phyloP scores from a whole-genome alignment of 768 basidiomycete genomes.

The Kwoniella sp. region DNA sequence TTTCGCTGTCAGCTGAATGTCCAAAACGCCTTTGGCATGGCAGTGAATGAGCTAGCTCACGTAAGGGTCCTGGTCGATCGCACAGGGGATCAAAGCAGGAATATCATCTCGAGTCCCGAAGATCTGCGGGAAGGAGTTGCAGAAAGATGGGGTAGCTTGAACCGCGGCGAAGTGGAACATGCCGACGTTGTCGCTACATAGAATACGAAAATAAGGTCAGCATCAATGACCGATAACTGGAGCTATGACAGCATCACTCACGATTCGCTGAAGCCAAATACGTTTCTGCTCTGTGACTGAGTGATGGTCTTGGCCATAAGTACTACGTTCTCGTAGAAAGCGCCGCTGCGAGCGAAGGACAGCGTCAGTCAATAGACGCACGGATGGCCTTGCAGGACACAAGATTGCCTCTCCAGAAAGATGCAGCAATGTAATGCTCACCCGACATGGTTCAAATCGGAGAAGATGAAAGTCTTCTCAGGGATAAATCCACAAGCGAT shows the following conservation, averaged over 20 bases:
- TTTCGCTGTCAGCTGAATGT: slow-evolving; percentile 1
- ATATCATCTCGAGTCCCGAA: slow-evolving; percentile 80
- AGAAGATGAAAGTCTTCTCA: slow-evolving; percentile 96
- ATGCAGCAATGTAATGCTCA: slow-evolving; percentile 23
- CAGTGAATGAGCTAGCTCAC: slow-evolving; percentile 28
- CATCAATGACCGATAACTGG: too few relatives aligned
- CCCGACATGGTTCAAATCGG: slow-evolving; percentile 81
- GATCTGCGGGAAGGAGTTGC: slow-evolving; percentile 97
- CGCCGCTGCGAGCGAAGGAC: slow-evolving; percentile 61
- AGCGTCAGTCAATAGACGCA: neutral
- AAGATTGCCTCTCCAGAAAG: too few relatives aligned
- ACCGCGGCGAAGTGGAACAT: slow-evolving; percentile 95
- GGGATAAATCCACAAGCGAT: slow-evolving; percentile 92
- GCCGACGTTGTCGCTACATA: slow-evolving; percentile 89
- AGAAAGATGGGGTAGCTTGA: slow-evolving; percentile 95
- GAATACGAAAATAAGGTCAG: neutral
- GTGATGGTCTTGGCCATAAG: slow-evolving; percentile 91
- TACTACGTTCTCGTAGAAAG: slow-evolving; percentile 92
- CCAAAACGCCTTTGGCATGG: neutral
- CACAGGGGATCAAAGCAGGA: slow-evolving; percentile 93
- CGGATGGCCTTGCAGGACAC: too few relatives aligned
- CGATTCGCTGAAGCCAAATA: slow-evolving; percentile 97
- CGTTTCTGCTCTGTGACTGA: slow-evolving; percentile 87
- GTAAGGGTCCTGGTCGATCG: slow-evolving; percentile 76
- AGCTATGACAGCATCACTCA: slow-evolving; percentile 63